These are phyloP conservation scores for Aspergillus glaucus DNA, from an alignment of 2,329 filamentous ascomycete genomes.

Conservation along the genomic window DNA sequence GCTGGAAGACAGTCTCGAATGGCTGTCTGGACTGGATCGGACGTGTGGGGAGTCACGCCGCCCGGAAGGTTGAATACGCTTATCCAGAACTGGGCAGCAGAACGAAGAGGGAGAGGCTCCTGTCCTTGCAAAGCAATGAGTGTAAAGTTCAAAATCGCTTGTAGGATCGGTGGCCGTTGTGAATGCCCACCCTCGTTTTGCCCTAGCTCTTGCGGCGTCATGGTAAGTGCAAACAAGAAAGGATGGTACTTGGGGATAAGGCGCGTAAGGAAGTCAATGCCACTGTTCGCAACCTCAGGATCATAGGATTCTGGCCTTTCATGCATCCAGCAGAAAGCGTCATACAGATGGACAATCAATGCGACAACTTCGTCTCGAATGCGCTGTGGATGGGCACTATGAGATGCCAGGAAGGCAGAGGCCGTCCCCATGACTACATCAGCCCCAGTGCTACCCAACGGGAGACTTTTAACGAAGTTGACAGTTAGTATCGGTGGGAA, in stretches of 20 bases:
- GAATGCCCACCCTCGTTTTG: background rate
- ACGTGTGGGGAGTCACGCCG: constrained; percentile 13
- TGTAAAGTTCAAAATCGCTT: constrained; percentile 35
- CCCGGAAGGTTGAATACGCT: constrained; percentile 30
- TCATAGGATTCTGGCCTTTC: constrained; percentile 31
- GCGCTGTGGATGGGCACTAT: constrained; percentile 28
- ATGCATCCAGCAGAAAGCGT: constrained; percentile 33
- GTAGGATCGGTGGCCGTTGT: constrained; percentile 22
- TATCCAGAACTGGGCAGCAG: constrained; percentile 40
- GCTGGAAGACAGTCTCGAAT: constrained; percentile 31
- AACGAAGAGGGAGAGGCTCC: constrained; percentile 43
- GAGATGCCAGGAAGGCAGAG: constrained; percentile 41
- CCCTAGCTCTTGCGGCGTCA: constrained; percentile 12
- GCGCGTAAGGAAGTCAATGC: constrained; percentile 40
- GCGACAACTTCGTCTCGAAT: constrained; percentile 29
- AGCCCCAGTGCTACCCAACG: constrained; percentile 33
- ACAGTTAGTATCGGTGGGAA: constrained; percentile 37
- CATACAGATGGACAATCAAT: constrained; percentile 34
- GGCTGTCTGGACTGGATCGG: constrained; percentile 20
- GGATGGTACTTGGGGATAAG: constrained; percentile 37
- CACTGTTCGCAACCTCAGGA: constrained; percentile 38
- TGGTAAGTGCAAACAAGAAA: constrained; percentile 31
- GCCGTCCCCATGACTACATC: constrained; percentile 42
- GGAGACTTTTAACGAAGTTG: constrained; percentile 36
- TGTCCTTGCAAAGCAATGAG: constrained; percentile 35